Conservation (phyloP, 1,139 yeast species). For the Geotrichum aggregatum region DNA sequence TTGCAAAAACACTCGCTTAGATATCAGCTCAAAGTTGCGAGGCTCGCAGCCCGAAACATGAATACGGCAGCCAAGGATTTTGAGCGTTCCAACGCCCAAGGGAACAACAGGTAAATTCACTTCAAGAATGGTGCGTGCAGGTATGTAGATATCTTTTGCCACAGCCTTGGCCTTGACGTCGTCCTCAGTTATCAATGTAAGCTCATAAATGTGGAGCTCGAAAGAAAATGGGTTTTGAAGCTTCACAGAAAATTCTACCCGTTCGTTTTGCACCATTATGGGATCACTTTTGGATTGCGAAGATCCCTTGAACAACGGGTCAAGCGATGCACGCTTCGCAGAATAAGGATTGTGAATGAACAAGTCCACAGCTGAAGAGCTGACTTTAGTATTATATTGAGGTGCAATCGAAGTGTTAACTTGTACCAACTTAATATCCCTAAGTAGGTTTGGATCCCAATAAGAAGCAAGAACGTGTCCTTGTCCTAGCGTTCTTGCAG, state of each 20-base stretch:
- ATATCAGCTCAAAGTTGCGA: conserved; percentile 38
- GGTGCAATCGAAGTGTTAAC: conserved; percentile 21
- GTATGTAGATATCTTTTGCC: conserved; percentile 35
- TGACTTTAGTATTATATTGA: conserved; percentile 9
- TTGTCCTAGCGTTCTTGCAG: conserved; percentile 32
- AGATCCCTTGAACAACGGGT: conserved; percentile 1
- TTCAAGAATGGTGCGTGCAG: conserved; percentile 43
- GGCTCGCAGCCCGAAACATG: conserved; percentile 47
- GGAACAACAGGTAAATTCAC: conserved; percentile 47
- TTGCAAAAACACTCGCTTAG: conserved; percentile 27
- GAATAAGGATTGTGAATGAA: conserved; percentile 44
- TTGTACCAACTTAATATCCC: conserved; percentile 41
- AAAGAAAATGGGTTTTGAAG: conserved; percentile 81
- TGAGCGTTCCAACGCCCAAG: conserved; percentile 41
- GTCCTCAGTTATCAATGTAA: conserved; percentile 36
- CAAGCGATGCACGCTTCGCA: conserved; percentile 25
- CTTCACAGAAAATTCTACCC: conserved; percentile 44
- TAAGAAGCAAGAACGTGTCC: conserved; percentile 42
- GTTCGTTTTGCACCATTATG: conserved; percentile 31
- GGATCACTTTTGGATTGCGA: conserved; percentile 11
- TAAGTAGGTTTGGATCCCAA: conserved; percentile 68
- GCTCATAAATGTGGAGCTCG: conserved; percentile 58
- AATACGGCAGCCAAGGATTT: conserved; percentile 45
- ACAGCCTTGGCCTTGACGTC: conserved; percentile 27
- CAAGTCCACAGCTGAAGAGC: conserved; percentile 22